Percentiles rank a stretch among this genome's conserved stretches.
Evolutionary conservation across 1,284 basidiomycete genomes (phyloP).

Genomic region (Sanghuangporus weigelae): DNA sequence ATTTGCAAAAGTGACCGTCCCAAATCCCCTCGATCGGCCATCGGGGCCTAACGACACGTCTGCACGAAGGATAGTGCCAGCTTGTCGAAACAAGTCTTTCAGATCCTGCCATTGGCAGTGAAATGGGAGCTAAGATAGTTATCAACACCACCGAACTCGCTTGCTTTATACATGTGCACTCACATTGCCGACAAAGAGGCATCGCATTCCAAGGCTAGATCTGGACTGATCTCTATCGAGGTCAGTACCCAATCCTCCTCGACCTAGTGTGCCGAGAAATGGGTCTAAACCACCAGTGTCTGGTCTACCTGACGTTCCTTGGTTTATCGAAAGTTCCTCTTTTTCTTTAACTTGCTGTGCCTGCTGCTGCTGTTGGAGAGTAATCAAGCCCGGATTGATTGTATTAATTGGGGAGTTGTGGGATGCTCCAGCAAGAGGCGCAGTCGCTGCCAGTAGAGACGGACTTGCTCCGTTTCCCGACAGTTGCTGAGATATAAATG

Average conservation of each 20-base stretch:
- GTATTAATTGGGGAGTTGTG: background rate
- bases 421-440: background rate
- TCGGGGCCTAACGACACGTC: constrained; percentile 87
- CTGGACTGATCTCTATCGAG: constrained; percentile 6
- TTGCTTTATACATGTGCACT: constrained; percentile 24
- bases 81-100: constrained; percentile 87
- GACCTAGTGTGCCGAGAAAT: background rate
- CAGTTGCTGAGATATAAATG: constrained; percentile 3
- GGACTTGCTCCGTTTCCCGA: background rate
- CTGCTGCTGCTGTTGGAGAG: constrained; percentile 5
- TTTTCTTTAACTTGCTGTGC: constrained; percentile 1
- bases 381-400: background rate
- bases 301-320: background rate
- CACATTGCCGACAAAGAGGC: constrained; percentile 71
- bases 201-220: constrained; percentile 34
- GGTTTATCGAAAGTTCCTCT: background rate
- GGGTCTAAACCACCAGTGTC: background rate
- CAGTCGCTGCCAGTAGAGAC: background rate
- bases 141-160: constrained; percentile 10
- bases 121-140: constrained; percentile 74
- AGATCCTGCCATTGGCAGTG: constrained; percentile 98
- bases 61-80: constrained; percentile 82
- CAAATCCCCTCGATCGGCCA: constrained; percentile 83
- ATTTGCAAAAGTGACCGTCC: constrained; percentile 80
- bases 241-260: background rate